These are phyloP conservation scores for Backusella westeae DNA, from an alignment of 192 early-diverging fungal genomes.

Conservation along the genomic window DNA sequence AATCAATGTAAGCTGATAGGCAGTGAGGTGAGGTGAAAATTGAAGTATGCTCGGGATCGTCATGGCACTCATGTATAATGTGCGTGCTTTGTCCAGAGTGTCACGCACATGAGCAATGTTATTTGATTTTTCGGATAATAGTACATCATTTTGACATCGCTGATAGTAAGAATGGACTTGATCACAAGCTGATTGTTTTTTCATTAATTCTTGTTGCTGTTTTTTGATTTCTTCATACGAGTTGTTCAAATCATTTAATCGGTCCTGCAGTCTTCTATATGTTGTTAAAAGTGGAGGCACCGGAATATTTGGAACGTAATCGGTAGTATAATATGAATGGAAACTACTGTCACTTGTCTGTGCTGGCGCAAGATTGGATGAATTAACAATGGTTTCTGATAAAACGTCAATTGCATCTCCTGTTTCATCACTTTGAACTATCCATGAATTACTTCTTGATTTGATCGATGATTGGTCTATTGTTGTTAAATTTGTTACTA, in stretches of 20 bases:
- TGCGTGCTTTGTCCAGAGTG: constrained; percentile 48
- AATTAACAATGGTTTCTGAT: constrained; percentile 47
- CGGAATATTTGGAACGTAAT: constrained; percentile 57
- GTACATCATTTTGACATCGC: background rate
- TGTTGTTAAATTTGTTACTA: background rate
- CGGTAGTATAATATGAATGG: constrained; percentile 25
- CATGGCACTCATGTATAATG: constrained; percentile 50
- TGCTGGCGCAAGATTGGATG: constrained; percentile 46
- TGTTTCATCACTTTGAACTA: background rate
- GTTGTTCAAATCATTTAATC: constrained; percentile 33
- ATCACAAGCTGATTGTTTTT: background rate
- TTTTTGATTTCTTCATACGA: constrained; percentile 30
- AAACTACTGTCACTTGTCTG: constrained; percentile 42
- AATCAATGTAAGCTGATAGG: constrained; percentile 68
- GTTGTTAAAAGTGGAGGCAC: constrained; percentile 48
- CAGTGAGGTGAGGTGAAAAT: constrained; percentile 59
- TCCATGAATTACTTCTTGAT: constrained; percentile 6
- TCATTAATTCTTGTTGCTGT: background rate
- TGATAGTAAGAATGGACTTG: background rate
- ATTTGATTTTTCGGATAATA: background rate
- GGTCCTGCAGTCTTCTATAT: constrained; percentile 47
- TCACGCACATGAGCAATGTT: constrained; percentile 31
- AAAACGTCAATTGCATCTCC: constrained; percentile 31
- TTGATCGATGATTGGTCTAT: background rate
- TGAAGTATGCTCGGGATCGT: constrained; percentile 52